Evolutionary conservation across 345 rosid species (phyloP), one percentile per base, ranked within the genome.

Genomic region (Hirschfeldia incana): DNA sequence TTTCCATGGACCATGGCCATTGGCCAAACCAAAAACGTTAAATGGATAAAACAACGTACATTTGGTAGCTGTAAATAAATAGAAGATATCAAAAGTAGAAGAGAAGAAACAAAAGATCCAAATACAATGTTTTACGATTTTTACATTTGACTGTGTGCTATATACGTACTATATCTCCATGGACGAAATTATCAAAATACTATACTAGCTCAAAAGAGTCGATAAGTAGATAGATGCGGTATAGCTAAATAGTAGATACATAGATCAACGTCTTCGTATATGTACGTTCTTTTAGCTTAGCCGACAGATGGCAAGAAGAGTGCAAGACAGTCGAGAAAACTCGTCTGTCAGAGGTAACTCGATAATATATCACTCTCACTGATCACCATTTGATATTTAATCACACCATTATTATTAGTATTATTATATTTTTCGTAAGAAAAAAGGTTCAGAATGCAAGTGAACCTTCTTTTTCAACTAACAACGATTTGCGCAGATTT

Each of bases 401-500:
- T 26, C 2, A 74, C 29, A 65, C 30, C 39, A 67, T 67, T 67
- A 2, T 67, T 58, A 46, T 30, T 30, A 21, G 28, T n/a, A 27
- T 55, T 57, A 64, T 21, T 21, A 21, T 21, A 21, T 21, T 21
- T 21, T 21, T 21, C 21, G 21, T 21, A 33, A 28, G 0, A 10
- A 9, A 0, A 2, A 66, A 28, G 2, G 15, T 46, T 44, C 4
- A 67, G 57, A 17, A 33, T 30, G 17, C 46, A 63, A 39, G 36
- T 39, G 67, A 72, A 29, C 68, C 32, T 73, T 73, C 27, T 53
- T 65, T 75, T 39, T 10, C 13, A 15, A 1, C 29, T 11, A 29
- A 53, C 44, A 7, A 39, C 15, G 30, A 29, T 32, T 42, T 58
- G 68, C 8, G 26, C 79, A 68, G 79, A 60, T 30, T 44, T 44